Conservation (phyloP, 495 filamentous ascomycete species). For the Hypoxylon cercidicola region DNA sequence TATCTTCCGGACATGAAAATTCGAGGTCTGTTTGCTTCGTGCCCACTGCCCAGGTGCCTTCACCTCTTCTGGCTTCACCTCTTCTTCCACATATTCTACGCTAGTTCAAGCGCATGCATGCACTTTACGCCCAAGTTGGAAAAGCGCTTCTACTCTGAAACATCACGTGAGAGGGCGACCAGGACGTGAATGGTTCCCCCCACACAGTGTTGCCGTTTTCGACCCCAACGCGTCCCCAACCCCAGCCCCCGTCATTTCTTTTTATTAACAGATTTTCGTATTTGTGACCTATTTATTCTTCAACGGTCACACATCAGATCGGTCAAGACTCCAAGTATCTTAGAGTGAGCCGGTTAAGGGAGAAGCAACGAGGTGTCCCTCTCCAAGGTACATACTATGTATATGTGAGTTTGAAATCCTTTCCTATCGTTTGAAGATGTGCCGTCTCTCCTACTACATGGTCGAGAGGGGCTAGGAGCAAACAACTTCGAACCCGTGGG, state of each 20-base stretch:
- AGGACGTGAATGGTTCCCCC: slow-evolving; percentile 27
- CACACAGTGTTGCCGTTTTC: slow-evolving; percentile 24
- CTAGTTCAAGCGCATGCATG: slow-evolving; percentile 14
- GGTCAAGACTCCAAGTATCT: neutral
- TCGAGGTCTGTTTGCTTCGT: slow-evolving; percentile 21
- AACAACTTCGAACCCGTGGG: neutral
- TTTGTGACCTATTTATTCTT: slow-evolving; percentile 11
- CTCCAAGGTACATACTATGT: neutral
- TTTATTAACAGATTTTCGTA: slow-evolving; percentile 17
- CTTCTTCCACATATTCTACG: no score
- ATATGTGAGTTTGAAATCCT: neutral
- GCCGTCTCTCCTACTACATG: neutral
- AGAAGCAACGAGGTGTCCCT: neutral
- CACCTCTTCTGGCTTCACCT: no score
- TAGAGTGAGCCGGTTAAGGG: neutral
- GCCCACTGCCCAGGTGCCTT: neutral
- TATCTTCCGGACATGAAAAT: slow-evolving; percentile 10
- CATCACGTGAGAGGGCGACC: slow-evolving; percentile 48
- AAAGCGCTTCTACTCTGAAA: slow-evolving; percentile 25
- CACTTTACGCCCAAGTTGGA: slow-evolving; percentile 34
- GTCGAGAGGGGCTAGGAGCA: neutral
- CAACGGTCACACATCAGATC: slow-evolving; percentile 1
- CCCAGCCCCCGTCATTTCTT: slow-evolving; percentile 34
- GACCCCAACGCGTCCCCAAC: slow-evolving; percentile 29
- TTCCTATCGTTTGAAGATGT: neutral